Conservation (phyloP, 2,329 filamentous ascomycete genomes). For the Neonectria magnoliae region DNA sequence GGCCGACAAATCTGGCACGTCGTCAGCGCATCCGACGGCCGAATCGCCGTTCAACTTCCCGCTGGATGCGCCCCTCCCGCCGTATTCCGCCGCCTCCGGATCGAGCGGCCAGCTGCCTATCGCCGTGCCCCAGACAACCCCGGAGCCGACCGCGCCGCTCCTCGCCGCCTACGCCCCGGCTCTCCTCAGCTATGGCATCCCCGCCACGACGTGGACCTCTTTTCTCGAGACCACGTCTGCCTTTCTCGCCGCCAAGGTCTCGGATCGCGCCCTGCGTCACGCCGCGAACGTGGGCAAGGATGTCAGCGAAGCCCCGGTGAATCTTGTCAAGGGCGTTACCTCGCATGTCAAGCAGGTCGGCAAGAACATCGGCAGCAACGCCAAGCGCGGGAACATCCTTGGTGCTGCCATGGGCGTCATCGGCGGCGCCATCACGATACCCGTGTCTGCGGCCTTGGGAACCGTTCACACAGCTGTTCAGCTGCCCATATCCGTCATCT, state of each 20-base stretch:
- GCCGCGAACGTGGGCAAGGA: constrained; percentile 53
- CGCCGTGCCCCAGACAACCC: constrained; percentile 52
- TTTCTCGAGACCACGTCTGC: constrained; percentile 55
- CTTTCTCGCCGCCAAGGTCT: constrained; percentile 57
- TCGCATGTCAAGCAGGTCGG: constrained; percentile 51
- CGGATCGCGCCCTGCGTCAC: constrained; percentile 55
- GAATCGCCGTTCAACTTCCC: constrained; percentile 55
- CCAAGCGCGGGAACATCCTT: constrained; percentile 52
- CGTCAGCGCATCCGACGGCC: constrained; percentile 40
- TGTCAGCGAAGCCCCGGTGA: constrained; percentile 49
- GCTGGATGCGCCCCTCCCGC: constrained; percentile 40
- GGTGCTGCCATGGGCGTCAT: constrained; percentile 51
- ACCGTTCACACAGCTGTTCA: constrained; percentile 47
- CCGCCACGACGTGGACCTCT: constrained; percentile 46
- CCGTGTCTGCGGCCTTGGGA: constrained; percentile 51
- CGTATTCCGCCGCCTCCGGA: constrained; percentile 41
- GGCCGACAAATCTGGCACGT: not conserved
- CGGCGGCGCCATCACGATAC: constrained; percentile 51
- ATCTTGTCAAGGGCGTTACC: constrained; percentile 49
- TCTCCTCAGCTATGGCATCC: constrained; percentile 52
- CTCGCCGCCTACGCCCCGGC: constrained; percentile 50
- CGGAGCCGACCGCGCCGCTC: constrained; percentile 51
- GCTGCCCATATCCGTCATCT: constrained; percentile 48
- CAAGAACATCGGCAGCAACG: constrained; percentile 47
- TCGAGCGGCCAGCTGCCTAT: constrained; percentile 44